Base-by-base conservation (phyloP, 2,329 filamentous ascomycete genomes). In the Fusarium sp. region DNA sequence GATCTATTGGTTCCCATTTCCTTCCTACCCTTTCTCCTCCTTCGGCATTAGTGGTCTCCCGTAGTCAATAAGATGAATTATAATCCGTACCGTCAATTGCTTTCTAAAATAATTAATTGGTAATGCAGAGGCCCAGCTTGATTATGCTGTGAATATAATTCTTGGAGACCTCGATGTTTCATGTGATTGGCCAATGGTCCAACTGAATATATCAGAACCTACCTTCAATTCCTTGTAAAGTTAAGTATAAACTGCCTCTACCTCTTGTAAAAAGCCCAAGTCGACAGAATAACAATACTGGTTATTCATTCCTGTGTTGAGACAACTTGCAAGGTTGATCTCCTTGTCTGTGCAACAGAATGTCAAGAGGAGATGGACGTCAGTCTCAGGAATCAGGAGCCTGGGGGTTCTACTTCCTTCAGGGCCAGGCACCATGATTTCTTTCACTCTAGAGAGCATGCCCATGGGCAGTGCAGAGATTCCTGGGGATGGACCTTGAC, bases 401-500 rank as follows among this genome's bases (percentile, higher is more conserved):
- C 0, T 18, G 3, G 7, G 0, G 15, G 20, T 6, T 30, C 30
- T 22, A 18, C 7, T 30, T 4, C 14, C 10, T 30, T n/a, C 7
- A 6, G 6, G 7, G 4, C 47, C 17, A 22, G 20, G 14, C 4
- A 0, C 20, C 4, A 30, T 17, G 4, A 8, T 15, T 20, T 12
- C 6, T 5, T 26, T 14, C 26, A 8, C 20, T 30, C 9, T 17
- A 10, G 10, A 11, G 26, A 4, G 45, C 9, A 30, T 22, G 2
- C 4, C 14, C 26, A 30, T 48, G 18, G 6, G 26, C 6, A 0
- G 30, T 30, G 2, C 6, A 48, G 9, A 48, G 26, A 20, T 4
- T 2, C 4, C 14, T 3, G 0, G 20, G 4, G 5, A 4, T 3
- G 2, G 5, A 22, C 6, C 45, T 22, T 5, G 20, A 22, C 0